Evolutionary conservation across 352 stramenopile species (phyloP), one percentile per base, ranked within the genome.

Genomic region (Phytophthora vignae): DNA sequence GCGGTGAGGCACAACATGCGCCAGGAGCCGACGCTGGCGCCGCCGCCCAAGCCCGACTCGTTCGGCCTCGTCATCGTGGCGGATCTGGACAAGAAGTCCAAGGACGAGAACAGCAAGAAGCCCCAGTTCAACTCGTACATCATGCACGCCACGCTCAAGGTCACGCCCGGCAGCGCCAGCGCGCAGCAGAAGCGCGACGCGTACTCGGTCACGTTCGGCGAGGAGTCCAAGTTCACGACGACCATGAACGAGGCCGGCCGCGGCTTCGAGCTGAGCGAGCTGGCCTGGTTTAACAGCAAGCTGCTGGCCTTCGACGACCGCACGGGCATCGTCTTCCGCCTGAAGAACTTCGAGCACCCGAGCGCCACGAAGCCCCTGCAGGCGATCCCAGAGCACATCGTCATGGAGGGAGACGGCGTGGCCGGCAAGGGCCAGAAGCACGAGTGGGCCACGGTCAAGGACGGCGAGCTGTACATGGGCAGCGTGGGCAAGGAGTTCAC

Each of bases 391-490:
- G 82, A 97, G 69, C 96, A 98, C 73, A 98, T 99, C 58, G 83
- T 99, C 57, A 99, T 98, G 81, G 98, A 99, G 82, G 97, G 98
- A 64, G 90, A 99, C 61, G 98, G 98, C 7, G 76, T 98, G 29
- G 95, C 94, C 12, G 91, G 97, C 58, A 99, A 99, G 84, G 98
- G 98, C 15, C 98, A 99, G 90, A 99, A 99, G 78, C 98, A 96
- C 81, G 98, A 99, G 84, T 99, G 98, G 98, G 94, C 97, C 4
- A 99, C 98, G 0, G 96, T 99, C 63, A 99, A 99, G 80, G 95
- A 99, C 80, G 96, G 88, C 38, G 92, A 99, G 77, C 83, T 99
- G n/a, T 98, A 97, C 66, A 97, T 99, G 79, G 98, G 98, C 49
- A 98, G 88, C 62, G 94, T 98, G 15, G 96, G 96, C 64, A 99